phyloP scores from a whole-genome alignment of 179 eudicot genomes.

The Spergularia azorica region DNA sequence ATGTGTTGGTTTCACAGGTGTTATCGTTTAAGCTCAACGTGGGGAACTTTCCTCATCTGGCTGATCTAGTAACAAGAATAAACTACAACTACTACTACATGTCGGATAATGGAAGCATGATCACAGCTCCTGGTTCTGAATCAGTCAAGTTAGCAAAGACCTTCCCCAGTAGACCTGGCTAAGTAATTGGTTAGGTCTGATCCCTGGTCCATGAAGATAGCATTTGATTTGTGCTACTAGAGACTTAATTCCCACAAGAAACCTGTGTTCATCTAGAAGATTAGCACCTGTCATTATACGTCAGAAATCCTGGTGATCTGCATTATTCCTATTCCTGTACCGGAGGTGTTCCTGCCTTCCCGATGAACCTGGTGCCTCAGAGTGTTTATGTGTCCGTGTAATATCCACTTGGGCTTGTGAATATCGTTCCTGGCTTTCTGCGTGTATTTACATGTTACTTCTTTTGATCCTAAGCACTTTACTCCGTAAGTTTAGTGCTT shows the following conservation, averaged over 20 bases:
- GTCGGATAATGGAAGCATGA: conserved; percentile 77
- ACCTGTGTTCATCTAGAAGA: too few species aligned
- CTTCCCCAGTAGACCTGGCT: conserved; percentile 39
- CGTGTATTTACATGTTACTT: too few species aligned
- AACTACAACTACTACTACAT: conserved; percentile 92
- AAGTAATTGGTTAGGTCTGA: not conserved
- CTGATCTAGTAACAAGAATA: conserved; percentile 89
- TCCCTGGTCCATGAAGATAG: not conserved
- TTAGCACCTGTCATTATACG: too few species aligned
- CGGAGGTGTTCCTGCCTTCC: too few species aligned
- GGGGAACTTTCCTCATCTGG: conserved; percentile 93
- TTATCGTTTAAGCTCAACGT: conserved; percentile 93
- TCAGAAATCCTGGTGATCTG: too few species aligned
- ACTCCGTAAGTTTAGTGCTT: too few species aligned
- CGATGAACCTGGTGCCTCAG: too few species aligned
- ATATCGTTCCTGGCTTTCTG: too few species aligned
- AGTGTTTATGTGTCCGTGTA: too few species aligned
- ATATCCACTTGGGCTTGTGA: too few species aligned
- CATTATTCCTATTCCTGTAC: too few species aligned
- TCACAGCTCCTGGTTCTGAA: conserved; percentile 58
- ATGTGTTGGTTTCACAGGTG: conserved; percentile 52
- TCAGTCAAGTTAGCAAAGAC: conserved; percentile 49
- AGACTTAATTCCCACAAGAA: not conserved
- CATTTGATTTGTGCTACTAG: not conserved
- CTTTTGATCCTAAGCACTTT: too few species aligned